Base-by-base conservation (phyloP, 1,139 yeast genomes). In the Suzukiozyma palmioleophila region DNA sequence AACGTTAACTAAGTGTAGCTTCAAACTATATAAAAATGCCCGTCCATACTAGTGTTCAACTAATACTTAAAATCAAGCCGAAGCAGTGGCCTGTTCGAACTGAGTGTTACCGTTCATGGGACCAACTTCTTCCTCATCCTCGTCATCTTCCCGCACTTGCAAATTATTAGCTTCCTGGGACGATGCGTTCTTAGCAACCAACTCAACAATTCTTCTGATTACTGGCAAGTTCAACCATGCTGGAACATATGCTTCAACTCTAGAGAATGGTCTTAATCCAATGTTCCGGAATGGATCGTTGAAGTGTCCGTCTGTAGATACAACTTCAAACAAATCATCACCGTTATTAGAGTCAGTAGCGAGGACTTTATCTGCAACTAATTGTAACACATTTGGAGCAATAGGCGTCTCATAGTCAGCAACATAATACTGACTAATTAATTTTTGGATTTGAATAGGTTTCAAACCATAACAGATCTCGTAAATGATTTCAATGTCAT, bases 351-450 rank as follows among this genome's bases (percentile, higher is more conserved):
- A 63, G 41, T 79, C 81, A 41, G 73, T 76, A 39, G 78, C 75
- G 64, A 84, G 84, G 31, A 90, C 97, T 54, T 81, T 79, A 50
- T 85, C 84, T 10, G 97, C 95, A 42, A 92, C 89, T 22, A 82
- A 83, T 54, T 84, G 82, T 48, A 88, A 73, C 42, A 90, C 90
- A 43, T 81, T 86, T 34, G 89, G 83, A 15, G 95, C 84, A 46
- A 92, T 83, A 36, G 98, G 97, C 11, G 90, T 81, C 67, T 92
- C 99, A 58, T 92, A 94, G 59, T 92, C 98, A 12, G 97, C 96
- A 48, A 85, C 87, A 48, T 81, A 81, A 59, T 94, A 94, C 60
- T 87, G 95, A 27, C 92, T 77, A 50, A 92, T 84, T 58, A 92
- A 73, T 63, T 87, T 88, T 67, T 92, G 97, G 51, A 94, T 82